Evolutionary conservation across 345 rosid species (phyloP), one percentile per base, ranked within the genome.

Genomic region (Brassica carinata): DNA sequence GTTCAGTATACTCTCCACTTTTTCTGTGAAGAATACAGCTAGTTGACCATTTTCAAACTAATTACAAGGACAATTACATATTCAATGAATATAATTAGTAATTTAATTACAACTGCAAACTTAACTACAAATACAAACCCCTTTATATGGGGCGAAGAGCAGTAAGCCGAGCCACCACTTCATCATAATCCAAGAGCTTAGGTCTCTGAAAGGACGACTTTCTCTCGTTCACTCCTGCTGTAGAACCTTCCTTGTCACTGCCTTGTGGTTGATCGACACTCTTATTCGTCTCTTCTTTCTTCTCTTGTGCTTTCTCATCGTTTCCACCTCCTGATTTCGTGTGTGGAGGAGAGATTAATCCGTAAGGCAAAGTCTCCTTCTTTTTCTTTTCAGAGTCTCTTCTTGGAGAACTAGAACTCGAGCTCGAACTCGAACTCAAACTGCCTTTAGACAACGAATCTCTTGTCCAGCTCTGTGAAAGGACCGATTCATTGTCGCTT

Each of bases 311-410:
- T 74, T 72, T 69, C 67, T 74, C 85, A 71, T 85, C 79, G 51
- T 82, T 77, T 38, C 31, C 62, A 43, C 23, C 26, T 33, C 61
- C 57, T 38, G 58, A 10, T 75, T 79, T 92, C 58, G 64, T 73
- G 77, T 89, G 85, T 27, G 97, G 89, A 3, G 98, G 92, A 61
- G 90, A 87, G 57, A 87, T 71, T 65, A 77, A 67, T 66, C 87
- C 81, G 58, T 85, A 82, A 64, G 59, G 76, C 33, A 72, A 51
- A 3, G 73, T 86, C 85, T 83, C 84, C 67, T 55, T 80, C 58
- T 48, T 79, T 69, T 55, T 62, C 66, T n/a, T 63, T 63, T 79
- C 85, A 55, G 83, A 85, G 7, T 82, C 89, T 0, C 86, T 85
- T 64, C 62, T 69, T 8, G 7, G 19, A 79, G 67, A 77, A 81